Percentiles rank a stretch among this genome's conserved stretches.
phyloP scores from a whole-genome alignment of 2,329 filamentous ascomycete species.

The Incumbomyces delicatus region DNA sequence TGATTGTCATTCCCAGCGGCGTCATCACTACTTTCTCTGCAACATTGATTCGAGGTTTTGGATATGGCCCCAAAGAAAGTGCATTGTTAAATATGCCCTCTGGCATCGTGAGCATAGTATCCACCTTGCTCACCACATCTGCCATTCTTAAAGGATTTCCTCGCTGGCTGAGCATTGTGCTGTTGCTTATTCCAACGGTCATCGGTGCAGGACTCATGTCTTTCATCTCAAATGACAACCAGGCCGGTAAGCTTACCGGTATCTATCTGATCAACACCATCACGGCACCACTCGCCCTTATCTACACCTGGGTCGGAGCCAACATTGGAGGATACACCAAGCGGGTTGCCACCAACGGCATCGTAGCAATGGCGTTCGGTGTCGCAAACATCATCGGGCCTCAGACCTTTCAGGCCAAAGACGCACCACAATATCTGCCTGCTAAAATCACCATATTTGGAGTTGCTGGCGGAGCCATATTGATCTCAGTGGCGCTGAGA shows the following conservation, averaged over 20 bases:
- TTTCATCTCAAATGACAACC: conserved; percentile 29
- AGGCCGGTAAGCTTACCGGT: conserved; percentile 32
- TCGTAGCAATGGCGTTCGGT: conserved; percentile 36
- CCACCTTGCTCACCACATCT: conserved; percentile 31
- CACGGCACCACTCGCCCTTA: conserved; percentile 34
- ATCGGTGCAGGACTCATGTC: conserved; percentile 32
- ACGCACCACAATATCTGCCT: conserved; percentile 33
- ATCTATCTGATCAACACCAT: conserved; percentile 37
- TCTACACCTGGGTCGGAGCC: conserved; percentile 38
- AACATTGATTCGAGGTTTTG: conserved; percentile 35
- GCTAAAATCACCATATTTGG: conserved; percentile 31
- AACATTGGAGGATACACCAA: conserved; percentile 42
- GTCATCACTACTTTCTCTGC: conserved; percentile 35
- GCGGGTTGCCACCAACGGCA: conserved; percentile 39
- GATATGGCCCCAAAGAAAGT: conserved; percentile 34
- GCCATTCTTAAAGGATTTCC: conserved; percentile 30
- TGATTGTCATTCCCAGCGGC: conserved; percentile 32
- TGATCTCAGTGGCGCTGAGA: not conserved
- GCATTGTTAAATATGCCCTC: conserved; percentile 37
- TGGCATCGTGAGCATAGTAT: conserved; percentile 34
- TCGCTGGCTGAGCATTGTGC: conserved; percentile 34
- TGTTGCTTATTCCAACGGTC: conserved; percentile 38
- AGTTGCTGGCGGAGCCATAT: not conserved
- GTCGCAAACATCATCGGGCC: conserved; percentile 37
- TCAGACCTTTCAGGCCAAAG: conserved; percentile 33